phyloP scores from a whole-genome alignment of 2,329 filamentous ascomycete species.

The Fusarium dlaminii region DNA sequence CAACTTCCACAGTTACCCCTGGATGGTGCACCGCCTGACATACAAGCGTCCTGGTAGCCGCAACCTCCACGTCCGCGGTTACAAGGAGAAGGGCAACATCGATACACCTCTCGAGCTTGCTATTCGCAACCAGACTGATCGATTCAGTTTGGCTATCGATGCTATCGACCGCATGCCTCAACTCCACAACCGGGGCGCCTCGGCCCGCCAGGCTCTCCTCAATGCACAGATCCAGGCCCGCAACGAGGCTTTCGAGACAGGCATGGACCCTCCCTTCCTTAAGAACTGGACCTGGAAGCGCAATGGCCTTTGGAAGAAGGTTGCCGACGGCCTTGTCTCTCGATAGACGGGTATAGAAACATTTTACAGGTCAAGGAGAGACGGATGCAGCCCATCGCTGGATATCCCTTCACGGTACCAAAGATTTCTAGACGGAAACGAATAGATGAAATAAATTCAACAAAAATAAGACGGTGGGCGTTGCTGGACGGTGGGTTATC shows the following conservation, averaged over 20 bases:
- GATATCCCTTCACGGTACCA: background rate
- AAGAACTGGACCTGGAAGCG: conserved; percentile 74
- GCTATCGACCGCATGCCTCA: conserved; percentile 74
- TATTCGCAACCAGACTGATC: conserved; percentile 80
- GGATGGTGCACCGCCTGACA: conserved; percentile 79
- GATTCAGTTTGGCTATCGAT: conserved; percentile 80
- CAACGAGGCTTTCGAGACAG: conserved; percentile 73
- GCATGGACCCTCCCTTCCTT: conserved; percentile 73
- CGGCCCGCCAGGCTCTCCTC: conserved; percentile 70
- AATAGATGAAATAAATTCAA: conserved; percentile 24
- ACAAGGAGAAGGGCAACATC: conserved; percentile 86
- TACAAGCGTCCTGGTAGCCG: conserved; percentile 76
- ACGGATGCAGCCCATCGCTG: background rate
- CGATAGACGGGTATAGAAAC: conserved; percentile 28
- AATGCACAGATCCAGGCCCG: conserved; percentile 71
- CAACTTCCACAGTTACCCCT: conserved; percentile 87
- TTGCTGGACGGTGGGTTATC: conserved; percentile 25
- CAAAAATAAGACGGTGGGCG: conserved; percentile 31
- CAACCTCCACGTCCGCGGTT: conserved; percentile 79
- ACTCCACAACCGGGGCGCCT: conserved; percentile 70
- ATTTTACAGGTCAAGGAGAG: conserved; percentile 3
- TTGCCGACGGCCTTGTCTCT: conserved; percentile 35
- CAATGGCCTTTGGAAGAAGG: conserved; percentile 51
- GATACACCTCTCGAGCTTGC: conserved; percentile 82
- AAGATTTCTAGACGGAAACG: conserved; percentile 18